Percentiles rank a stretch among this genome's conserved stretches.
Conservation (phyloP, 1,139 yeast species). For the Yamadazyma mexicana region DNA sequence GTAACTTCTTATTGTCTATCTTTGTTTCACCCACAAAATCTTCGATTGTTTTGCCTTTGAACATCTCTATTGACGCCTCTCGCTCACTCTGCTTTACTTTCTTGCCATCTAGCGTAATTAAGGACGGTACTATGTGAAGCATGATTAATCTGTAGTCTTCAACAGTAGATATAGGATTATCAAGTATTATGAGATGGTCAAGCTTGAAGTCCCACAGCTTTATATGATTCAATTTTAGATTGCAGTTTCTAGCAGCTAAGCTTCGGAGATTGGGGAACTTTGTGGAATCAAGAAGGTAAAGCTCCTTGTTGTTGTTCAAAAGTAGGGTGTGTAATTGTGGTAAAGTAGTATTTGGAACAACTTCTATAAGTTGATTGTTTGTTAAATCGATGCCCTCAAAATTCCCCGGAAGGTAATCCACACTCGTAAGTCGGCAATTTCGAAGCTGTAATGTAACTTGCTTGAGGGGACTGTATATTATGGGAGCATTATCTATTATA, state of each 20-base stretch:
- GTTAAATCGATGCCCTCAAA: constrained; percentile 64
- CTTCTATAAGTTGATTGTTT: constrained; percentile 58
- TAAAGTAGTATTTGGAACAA: constrained; percentile 43
- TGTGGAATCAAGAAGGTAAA: constrained; percentile 24
- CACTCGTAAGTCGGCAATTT: constrained; percentile 29
- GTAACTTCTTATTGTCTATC: constrained; percentile 52
- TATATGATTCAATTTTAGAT: constrained; percentile 44
- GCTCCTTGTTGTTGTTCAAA: constrained; percentile 57
- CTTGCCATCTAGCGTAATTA: constrained; percentile 66
- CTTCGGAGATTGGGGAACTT: constrained; percentile 46
- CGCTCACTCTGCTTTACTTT: constrained; percentile 62
- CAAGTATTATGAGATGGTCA: constrained; percentile 50
- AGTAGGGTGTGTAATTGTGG: constrained; percentile 47
- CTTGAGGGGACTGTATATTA: constrained; percentile 37
- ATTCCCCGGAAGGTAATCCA: constrained; percentile 35
- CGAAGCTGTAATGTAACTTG: constrained; percentile 38
- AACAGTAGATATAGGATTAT: constrained; percentile 60
- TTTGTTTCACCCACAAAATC: constrained; percentile 12
- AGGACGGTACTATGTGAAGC: constrained; percentile 62
- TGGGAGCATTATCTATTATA: constrained; percentile 31
- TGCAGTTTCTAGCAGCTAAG: constrained; percentile 51
- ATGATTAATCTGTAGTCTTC: constrained; percentile 60
- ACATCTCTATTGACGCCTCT: constrained; percentile 37
- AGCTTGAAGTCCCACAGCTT: constrained; percentile 38
- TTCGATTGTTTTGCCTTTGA: constrained; percentile 33